Evolutionary conservation across 169 alveolate species (phyloP), one percentile per base, ranked within the genome.

Genomic region (Eimeria zaria): DNA sequence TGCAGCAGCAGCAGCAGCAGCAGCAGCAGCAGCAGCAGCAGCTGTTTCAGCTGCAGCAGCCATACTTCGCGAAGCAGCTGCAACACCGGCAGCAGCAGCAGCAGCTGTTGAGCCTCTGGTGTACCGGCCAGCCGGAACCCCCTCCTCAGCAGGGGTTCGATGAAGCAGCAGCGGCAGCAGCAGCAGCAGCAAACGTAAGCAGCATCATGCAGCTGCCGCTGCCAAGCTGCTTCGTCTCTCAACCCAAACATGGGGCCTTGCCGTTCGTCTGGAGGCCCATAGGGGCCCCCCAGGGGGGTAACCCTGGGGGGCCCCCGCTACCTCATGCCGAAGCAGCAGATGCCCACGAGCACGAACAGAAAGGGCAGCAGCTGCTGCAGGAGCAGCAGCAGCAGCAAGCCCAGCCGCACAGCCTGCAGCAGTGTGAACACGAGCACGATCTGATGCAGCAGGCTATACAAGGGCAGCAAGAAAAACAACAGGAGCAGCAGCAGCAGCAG

Each of bases 21-120:
- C 74, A 7, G 41, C 14, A 24, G 74, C 74, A 51, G 60, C 20
- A 24, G 74, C 74, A 62, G 74, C 74, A 62, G 39, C 74, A 62
- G 60, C 60, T 9, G 12, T n/a, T n/a, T n/a, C 60, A 51, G 60
- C 60, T 9, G 60, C 60, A 51, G 60, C 60, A 51, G 12, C 60
- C 7, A 51, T 12, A 51, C n/a, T n/a, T n/a, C n/a, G n/a, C n/a
- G 60, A 6, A 51, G 60, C 60, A 51, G n/a, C 80, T 9, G 80
- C 80, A 69, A 44, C 87, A 76, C 7, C 87, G 41, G 87, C 87
- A 76, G 87, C 53, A 41, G 53, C 60, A 33, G 60, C 87, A 14
- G 87, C 87, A 41, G 87, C 62, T 76, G n/a, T 30, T 41, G 87
- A 76, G 36, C 12, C 87, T 76, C n/a, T 76, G 87, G 87, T 76